These are phyloP conservation scores for Hortaea werneckii DNA, from an alignment of 2,329 filamentous ascomycete species.

Conservation along the genomic window DNA sequence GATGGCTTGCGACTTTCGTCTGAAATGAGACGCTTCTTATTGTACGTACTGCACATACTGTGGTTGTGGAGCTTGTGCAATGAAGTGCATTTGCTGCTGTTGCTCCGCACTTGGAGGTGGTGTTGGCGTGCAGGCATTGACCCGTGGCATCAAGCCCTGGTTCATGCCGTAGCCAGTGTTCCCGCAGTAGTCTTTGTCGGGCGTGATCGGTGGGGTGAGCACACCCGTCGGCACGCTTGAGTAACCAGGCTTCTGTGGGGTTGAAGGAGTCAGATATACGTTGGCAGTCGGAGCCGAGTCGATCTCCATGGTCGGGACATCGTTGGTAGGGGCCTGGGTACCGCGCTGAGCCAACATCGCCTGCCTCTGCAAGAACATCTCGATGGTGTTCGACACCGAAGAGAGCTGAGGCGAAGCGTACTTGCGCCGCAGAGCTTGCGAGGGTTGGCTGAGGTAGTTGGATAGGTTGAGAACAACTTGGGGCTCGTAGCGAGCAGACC, in stretches of 20 bases:
- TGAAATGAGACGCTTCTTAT: slow-evolving; percentile 7
- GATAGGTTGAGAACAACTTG: slow-evolving; percentile 55
- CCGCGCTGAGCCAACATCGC: slow-evolving; percentile 25
- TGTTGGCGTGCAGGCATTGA: slow-evolving; percentile 20
- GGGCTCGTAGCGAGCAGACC: slow-evolving; percentile 61
- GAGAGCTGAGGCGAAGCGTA: slow-evolving; percentile 58
- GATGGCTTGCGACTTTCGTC: background rate
- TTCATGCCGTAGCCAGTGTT: slow-evolving; percentile 14
- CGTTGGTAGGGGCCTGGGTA: slow-evolving; percentile 18
- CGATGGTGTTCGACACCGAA: slow-evolving; percentile 52
- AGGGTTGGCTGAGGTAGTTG: slow-evolving; percentile 57
- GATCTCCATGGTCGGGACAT: slow-evolving; percentile 15
- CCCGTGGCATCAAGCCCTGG: slow-evolving; percentile 16
- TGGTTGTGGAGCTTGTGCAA: slow-evolving; percentile 7
- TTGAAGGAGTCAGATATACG: slow-evolving; percentile 56
- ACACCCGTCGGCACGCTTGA: slow-evolving; percentile 61
- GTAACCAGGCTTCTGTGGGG: slow-evolving; percentile 66
- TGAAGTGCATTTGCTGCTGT: slow-evolving; percentile 13
- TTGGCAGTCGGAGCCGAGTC: slow-evolving; percentile 16
- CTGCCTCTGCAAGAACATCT: slow-evolving; percentile 56
- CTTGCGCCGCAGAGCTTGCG: slow-evolving; percentile 57
- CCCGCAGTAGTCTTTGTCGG: slow-evolving; percentile 44
- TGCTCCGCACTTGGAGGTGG: slow-evolving; percentile 24
- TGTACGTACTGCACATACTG: slow-evolving; percentile 19
- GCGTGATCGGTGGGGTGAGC: slow-evolving; percentile 77